Percentiles rank a stretch among this genome's conserved stretches.
Conservation (phyloP, 495 filamentous ascomycete genomes). For the Penicillium angulare region DNA sequence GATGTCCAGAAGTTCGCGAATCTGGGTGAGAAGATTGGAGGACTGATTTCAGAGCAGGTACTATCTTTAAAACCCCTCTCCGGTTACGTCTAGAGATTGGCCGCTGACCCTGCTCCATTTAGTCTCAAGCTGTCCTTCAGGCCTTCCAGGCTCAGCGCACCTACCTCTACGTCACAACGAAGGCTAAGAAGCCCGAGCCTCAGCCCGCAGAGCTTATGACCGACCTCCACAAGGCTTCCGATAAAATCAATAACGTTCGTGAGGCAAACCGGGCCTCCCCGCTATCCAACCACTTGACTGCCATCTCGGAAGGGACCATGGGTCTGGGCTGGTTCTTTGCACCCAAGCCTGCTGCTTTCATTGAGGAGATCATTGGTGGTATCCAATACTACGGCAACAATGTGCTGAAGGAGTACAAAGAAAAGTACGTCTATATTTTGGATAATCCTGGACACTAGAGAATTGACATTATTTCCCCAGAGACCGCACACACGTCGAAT, state of each 20-base stretch:
- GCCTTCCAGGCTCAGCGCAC: constrained; percentile 81
- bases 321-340: constrained; percentile 85
- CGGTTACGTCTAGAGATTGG: neutral
- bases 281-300: constrained; percentile 73
- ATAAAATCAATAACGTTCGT: constrained; percentile 70
- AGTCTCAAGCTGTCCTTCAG: constrained; percentile 60
- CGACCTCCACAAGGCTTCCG: constrained; percentile 75
- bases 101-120: constrained; percentile 5
- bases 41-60: constrained; percentile 78
- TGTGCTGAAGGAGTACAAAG: constrained; percentile 84
- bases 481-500: constrained; percentile 76
- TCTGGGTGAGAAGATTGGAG: constrained; percentile 73
- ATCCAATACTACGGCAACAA: constrained; percentile 91
- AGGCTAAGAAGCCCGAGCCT: constrained; percentile 86
- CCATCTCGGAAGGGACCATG: constrained; percentile 85
- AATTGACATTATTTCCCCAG: constrained; percentile 38
- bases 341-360: constrained; percentile 74
- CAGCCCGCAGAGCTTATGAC: constrained; percentile 71
- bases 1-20: constrained; percentile 77
- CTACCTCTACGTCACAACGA: constrained; percentile 83
- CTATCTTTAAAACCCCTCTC: too few species aligned
- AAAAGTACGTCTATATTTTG: constrained; percentile 61
- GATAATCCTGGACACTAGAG: neutral
- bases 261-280: constrained; percentile 72
- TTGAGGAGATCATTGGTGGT: constrained; percentile 72